A percentile compares a stretch with the other conserved stretches of the same genome.
These are phyloP conservation scores for Calonectria hawksworthii DNA, from an alignment of 2,329 filamentous ascomycete genomes.

Conservation along the genomic window DNA sequence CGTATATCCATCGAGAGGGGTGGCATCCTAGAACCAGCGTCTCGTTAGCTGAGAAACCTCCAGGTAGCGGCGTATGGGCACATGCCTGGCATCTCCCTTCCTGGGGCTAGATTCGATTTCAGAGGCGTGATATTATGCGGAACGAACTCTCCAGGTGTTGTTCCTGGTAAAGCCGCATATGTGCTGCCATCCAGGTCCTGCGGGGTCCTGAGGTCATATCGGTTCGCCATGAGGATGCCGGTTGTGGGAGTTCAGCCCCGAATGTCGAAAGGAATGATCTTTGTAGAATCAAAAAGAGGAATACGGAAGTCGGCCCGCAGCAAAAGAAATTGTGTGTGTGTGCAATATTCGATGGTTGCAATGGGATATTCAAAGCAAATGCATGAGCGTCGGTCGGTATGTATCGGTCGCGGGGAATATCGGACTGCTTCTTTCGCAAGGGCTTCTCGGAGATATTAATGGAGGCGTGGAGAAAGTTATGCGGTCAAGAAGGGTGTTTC, in stretches of 20 bases:
- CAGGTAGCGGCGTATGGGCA: not conserved
- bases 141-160: conserved; percentile 46
- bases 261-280: not conserved
- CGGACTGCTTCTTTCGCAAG: not conserved
- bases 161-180: conserved; percentile 52
- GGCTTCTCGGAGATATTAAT: not conserved
- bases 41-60: conserved; percentile 29
- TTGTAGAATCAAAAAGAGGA: not conserved
- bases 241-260: not conserved
- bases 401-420: not conserved
- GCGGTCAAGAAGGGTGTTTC: not conserved
- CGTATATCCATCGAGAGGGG: conserved; percentile 58
- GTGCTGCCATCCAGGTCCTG: conserved; percentile 44
- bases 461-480: not conserved
- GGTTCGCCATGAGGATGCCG: conserved; percentile 42
- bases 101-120: conserved; percentile 47
- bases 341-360: not conserved
- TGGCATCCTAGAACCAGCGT: conserved; percentile 48
- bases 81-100: conserved; percentile 47
- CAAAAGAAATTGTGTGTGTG: not conserved
- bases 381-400: not conserved
- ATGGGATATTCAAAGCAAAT: not conserved
- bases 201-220: conserved; percentile 47
- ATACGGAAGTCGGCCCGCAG: not conserved
- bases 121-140: conserved; percentile 49